Evolutionary conservation across 345 rosid species (phyloP).

Genomic region (Brassica juncea): DNA sequence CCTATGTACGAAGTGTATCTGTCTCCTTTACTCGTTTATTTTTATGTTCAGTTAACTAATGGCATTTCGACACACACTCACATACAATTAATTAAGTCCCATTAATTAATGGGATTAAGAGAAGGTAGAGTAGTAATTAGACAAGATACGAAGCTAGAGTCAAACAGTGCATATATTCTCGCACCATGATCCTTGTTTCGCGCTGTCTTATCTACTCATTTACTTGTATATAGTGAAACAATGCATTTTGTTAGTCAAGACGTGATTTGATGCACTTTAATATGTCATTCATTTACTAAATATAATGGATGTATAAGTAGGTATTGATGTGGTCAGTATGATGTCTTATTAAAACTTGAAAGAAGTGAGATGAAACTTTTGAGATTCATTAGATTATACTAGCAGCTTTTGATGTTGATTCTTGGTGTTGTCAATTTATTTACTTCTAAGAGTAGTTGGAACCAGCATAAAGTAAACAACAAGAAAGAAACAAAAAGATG

Average conservation of each 20-base stretch:
- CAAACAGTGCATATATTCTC: conserved; percentile 42
- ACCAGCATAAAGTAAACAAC: conserved; percentile 13
- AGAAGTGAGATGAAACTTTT: too few species aligned
- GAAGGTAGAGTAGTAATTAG: neutral
- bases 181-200: conserved; percentile 40
- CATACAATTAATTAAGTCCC: too few species aligned
- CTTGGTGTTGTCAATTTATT: neutral
- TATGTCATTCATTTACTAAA: neutral
- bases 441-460: neutral
- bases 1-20: neutral
- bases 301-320: neutral
- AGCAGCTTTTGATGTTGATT: conserved; percentile 14
- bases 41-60: neutral
- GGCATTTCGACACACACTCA: neutral
- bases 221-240: neutral
- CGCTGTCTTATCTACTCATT: conserved; percentile 34
- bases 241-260: neutral
- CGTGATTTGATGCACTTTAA: neutral
- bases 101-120: neutral
- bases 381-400: too few species aligned
- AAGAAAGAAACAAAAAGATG: conserved; percentile 7
- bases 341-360: too few species aligned
- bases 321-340: too few species aligned
- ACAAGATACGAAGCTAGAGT: neutral
- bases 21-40: neutral